Evolutionary conservation across 179 eudicot genomes (phyloP).

Genomic region (Spergularia azorica): DNA sequence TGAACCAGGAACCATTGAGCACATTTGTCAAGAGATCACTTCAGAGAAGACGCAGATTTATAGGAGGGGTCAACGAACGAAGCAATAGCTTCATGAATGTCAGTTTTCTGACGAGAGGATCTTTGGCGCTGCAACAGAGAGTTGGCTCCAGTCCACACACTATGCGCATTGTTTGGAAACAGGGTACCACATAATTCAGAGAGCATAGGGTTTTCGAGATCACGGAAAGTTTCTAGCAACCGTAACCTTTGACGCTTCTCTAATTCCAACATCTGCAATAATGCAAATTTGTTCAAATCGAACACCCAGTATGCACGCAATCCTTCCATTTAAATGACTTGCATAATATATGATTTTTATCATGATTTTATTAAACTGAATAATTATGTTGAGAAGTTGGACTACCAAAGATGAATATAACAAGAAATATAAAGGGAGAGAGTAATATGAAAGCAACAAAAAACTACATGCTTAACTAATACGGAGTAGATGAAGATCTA

Average conservation of each 20-base stretch:
- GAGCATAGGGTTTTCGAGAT: conserved; percentile 67
- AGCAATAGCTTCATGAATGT: conserved; percentile 59
- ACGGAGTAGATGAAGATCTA: no score
- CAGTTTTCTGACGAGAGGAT: conserved; percentile 30
- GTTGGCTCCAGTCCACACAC: conserved; percentile 78
- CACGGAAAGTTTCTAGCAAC: conserved; percentile 62
- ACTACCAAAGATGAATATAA: background rate
- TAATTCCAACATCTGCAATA: conserved; percentile 46
- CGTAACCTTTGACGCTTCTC: conserved; percentile 55
- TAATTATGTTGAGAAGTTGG: background rate
- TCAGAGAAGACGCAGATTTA: conserved; percentile 27
- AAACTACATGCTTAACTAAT: background rate
- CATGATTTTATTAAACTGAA: background rate
- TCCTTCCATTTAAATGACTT: background rate
- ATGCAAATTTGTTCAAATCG: conserved; percentile 5
- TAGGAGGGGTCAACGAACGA: conserved; percentile 46
- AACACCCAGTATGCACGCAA: background rate
- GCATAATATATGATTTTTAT: background rate
- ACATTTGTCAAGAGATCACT: conserved; percentile 18
- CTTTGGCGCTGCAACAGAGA: conserved; percentile 46
- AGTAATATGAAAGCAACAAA: background rate
- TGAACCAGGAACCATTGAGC: background rate
- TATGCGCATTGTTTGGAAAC: conserved; percentile 47
- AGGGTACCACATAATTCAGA: conserved; percentile 58
- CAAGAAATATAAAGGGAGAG: background rate